Evolutionary conservation across 257 asterid genomes (phyloP), one percentile per base, ranked within the genome.

Genomic region (Prunella vulgaris): DNA sequence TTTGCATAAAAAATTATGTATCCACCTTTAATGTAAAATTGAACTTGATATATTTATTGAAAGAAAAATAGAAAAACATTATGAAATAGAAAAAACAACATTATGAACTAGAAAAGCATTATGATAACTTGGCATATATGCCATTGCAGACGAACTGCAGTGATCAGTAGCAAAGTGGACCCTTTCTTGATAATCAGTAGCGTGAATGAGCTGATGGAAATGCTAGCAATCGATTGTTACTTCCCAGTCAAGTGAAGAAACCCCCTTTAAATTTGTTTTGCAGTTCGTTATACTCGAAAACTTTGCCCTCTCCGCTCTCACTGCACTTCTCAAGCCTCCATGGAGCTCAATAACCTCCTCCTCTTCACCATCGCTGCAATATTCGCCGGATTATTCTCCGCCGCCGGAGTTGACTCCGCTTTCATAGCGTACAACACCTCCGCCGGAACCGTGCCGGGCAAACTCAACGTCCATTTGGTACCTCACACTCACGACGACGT

Each of bases 401-500:
- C 69, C 22, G 7, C 37, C 7, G 51, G 33, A 2, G 75, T 57
- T 22, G 54, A 79, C 35, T 59, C 90, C 74, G 66, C 63, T 68
- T 88, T 77, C 66, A 74, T 82, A 65, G 68, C 74, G 3, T 88
- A 88, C 78, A 86, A 86, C 76, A 86, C 90, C 5, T 54, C 83
- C 66, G 46, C 77, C 17, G 83, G 75, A 15, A 68, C 80, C 35
- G 78, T 65, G 33, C 78, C 89, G 5, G 70, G 60, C 35, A 88
- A 83, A 56, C 21, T 88, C 70, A 88, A 88, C 77, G 93, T 88
- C 48, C 96, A 88, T 79, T 68, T 88, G 78, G 96, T 88, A 20
- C 90, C 96, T 65, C 96, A 88, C 87, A 70, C 93, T 28, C 96
- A 88, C 78, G 93, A 88, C 72, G 96, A 88, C 71, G 96, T 88